A percentile compares a stretch with the other conserved stretches of the same genome.
Evolutionary conservation across 208 protist species (phyloP).

Genomic region (Crithidia fasciculata): DNA sequence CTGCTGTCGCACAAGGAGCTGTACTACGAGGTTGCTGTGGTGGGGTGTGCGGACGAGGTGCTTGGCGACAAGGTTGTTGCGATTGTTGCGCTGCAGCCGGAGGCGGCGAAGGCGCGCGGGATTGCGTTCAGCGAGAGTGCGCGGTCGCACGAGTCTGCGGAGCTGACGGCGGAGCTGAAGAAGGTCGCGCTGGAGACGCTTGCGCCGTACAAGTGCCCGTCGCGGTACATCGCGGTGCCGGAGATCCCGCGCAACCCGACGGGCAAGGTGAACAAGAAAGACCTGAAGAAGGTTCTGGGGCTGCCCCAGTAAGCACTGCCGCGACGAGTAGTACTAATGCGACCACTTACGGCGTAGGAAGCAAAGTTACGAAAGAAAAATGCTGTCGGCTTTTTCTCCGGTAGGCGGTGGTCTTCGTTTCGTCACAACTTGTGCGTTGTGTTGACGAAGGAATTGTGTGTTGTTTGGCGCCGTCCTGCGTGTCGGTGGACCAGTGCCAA

Average conservation of each 20-base stretch:
- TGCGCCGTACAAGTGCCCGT: constrained; percentile 88
- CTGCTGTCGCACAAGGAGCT: constrained; percentile 73
- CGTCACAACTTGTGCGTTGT: too few relatives aligned
- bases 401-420: too few relatives aligned
- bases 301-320: too few relatives aligned
- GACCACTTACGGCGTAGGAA: too few relatives aligned
- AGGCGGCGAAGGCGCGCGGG: constrained; percentile 34
- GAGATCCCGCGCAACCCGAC: constrained; percentile 94
- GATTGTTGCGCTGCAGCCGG: constrained; percentile 66
- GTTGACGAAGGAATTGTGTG: too few relatives aligned
- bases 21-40: constrained; percentile 86
- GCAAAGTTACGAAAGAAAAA: too few relatives aligned
- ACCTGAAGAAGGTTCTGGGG: constrained; percentile 73
- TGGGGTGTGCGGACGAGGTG: constrained; percentile 68
- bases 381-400: too few relatives aligned
- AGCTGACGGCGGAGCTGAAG: constrained; percentile 57
- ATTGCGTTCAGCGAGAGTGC: constrained; percentile 25
- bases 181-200: constrained; percentile 59
- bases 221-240: constrained; percentile 57
- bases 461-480: too few relatives aligned
- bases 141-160: constrained; percentile 29
- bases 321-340: too few relatives aligned
- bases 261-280: constrained; percentile 95
- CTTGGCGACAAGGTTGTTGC: constrained; percentile 82
- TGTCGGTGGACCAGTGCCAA: too few relatives aligned